phyloP scores from a whole-genome alignment of 2,329 filamentous ascomycete genomes.

The Phaeosphaeriaceae sp. region DNA sequence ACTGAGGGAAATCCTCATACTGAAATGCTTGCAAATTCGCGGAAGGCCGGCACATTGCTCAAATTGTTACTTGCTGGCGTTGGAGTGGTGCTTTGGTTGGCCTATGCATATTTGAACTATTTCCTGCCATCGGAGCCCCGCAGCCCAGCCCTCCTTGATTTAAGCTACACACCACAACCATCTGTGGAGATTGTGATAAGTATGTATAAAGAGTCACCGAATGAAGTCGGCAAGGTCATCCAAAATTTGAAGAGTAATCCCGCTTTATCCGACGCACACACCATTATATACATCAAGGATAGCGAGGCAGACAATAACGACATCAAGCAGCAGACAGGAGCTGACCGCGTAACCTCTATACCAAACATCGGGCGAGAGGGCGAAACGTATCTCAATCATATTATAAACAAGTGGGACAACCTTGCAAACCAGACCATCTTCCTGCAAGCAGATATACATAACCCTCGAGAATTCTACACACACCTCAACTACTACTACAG shows the following conservation, averaged over 20 bases:
- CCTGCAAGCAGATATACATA: slow-evolving; percentile 55
- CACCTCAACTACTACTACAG: slow-evolving; percentile 50
- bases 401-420: slow-evolving; percentile 51
- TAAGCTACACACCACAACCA: slow-evolving; percentile 23
- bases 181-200: slow-evolving; percentile 46
- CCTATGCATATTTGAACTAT: no score
- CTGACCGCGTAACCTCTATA: slow-evolving; percentile 31
- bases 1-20: no score
- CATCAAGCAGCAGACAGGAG: slow-evolving; percentile 29
- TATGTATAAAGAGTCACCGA: slow-evolving; percentile 46
- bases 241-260: slow-evolving; percentile 26
- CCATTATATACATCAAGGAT: slow-evolving; percentile 45
- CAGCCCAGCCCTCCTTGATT: no score
- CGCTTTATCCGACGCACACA: slow-evolving; percentile 20
- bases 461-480: slow-evolving; percentile 44
- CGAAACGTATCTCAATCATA: slow-evolving; percentile 57
- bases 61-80: no score
- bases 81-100: no score
- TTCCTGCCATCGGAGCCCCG: no score
- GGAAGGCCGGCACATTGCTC: no score
- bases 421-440: slow-evolving; percentile 57
- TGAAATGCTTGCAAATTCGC: no score
- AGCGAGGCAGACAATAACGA: slow-evolving; percentile 22
- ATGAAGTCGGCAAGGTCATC: slow-evolving; percentile 33
- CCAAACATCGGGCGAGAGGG: slow-evolving; percentile 54